These are phyloP conservation scores for Apiotrichum brassicae DNA, from an alignment of 1,284 basidiomycete species.

Conservation along the genomic window DNA sequence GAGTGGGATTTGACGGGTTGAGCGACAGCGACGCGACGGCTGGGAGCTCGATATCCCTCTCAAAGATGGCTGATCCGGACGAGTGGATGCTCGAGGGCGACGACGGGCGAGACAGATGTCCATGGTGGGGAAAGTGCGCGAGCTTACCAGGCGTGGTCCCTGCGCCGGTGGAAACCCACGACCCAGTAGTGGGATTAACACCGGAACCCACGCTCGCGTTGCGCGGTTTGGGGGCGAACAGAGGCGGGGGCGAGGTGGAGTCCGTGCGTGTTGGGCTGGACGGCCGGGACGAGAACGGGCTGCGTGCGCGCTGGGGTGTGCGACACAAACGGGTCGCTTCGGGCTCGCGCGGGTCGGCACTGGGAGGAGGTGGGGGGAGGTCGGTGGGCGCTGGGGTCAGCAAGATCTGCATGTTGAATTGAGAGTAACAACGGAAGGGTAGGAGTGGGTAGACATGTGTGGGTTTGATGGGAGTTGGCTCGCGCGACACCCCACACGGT, in stretches of 20 bases:
- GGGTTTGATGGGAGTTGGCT: too few species aligned
- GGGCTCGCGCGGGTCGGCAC: constrained; percentile 42
- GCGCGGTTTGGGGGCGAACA: constrained; percentile 15
- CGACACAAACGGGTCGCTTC: constrained; percentile 27
- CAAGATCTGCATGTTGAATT: not conserved
- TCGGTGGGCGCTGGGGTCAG: constrained; percentile 33
- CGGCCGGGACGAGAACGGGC: constrained; percentile 30
- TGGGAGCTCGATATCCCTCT: constrained; percentile 44
- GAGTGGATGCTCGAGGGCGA: constrained; percentile 42
- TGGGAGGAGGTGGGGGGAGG: constrained; percentile 41
- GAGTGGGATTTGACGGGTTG: constrained; percentile 20
- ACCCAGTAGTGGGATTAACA: not conserved
- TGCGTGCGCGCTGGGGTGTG: constrained; percentile 33
- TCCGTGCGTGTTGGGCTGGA: constrained; percentile 25
- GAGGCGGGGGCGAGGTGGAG: constrained; percentile 12
- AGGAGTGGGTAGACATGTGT: too few species aligned
- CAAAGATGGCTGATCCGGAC: constrained; percentile 44
- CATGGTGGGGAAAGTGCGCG: constrained; percentile 4
- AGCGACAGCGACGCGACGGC: constrained; percentile 32
- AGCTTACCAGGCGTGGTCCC: not conserved
- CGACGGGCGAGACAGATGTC: constrained; percentile 27
- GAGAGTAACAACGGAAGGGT: too few species aligned
- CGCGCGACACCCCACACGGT: too few species aligned
- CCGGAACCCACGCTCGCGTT: not conserved
- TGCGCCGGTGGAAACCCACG: not conserved